Evolutionary conservation across 352 stramenopile species (phyloP).

Genomic region (Phytophthora constricta): DNA sequence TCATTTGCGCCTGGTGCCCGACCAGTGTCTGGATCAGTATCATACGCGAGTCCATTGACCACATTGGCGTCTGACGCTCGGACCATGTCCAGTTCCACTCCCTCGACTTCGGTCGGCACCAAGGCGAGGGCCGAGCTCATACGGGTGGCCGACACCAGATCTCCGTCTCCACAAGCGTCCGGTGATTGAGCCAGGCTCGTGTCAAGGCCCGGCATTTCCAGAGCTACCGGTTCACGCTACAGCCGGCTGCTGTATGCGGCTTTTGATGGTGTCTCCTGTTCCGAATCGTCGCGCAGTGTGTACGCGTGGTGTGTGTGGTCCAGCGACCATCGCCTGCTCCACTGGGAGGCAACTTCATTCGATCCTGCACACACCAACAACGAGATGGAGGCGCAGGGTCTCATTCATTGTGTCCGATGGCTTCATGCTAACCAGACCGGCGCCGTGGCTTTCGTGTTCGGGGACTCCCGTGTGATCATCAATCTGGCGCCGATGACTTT

Average conservation of each 20-base stretch:
- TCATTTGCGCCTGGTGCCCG: background rate
- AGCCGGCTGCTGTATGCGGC: too few species aligned
- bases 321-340: background rate
- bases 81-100: too few species aligned
- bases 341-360: slow-evolving; percentile 18
- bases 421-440: background rate
- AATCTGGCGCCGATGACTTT: background rate
- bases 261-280: slow-evolving; percentile 11
- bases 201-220: too few species aligned
- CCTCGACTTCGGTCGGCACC: too few species aligned
- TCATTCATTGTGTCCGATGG: slow-evolving; percentile 22
- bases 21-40: too few species aligned
- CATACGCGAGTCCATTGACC: too few species aligned
- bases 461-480: slow-evolving; percentile 29
- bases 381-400: slow-evolving; percentile 34
- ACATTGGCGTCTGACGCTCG: background rate
- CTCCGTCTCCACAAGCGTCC: background rate
- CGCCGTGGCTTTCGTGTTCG: background rate
- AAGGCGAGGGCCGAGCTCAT: too few species aligned
- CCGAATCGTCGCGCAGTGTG: background rate
- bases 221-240: too few species aligned
- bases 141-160: too few species aligned
- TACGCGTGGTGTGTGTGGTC: slow-evolving; percentile 34
- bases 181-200: background rate
- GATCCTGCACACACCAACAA: slow-evolving; percentile 17